These are phyloP conservation scores for Penicillium sp. DNA, from an alignment of 2,329 filamentous ascomycete species.

Conservation along the genomic window DNA sequence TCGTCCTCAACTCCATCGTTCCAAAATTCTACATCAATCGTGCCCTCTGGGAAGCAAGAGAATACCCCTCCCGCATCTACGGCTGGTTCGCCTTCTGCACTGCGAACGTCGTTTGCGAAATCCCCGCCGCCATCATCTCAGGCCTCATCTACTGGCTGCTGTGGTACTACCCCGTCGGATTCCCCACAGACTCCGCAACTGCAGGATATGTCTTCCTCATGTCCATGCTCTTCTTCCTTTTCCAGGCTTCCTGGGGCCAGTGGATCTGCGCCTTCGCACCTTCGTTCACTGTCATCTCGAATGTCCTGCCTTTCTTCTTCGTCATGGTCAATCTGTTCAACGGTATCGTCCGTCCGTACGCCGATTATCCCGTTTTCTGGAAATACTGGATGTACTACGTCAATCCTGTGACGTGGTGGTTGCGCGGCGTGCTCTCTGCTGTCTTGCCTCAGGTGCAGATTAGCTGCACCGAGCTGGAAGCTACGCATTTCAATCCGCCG, in stretches of 20 bases:
- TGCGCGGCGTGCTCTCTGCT: slow-evolving; percentile 64
- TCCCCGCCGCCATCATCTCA: slow-evolving; percentile 64
- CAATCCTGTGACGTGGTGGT: slow-evolving; percentile 68
- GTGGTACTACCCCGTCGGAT: slow-evolving; percentile 73
- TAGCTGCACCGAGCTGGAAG: slow-evolving; percentile 54
- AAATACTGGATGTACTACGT: slow-evolving; percentile 66
- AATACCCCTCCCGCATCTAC: slow-evolving; percentile 71
- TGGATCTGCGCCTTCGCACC: slow-evolving; percentile 83
- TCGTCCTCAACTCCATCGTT: slow-evolving; percentile 68
- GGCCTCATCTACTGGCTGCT: slow-evolving; percentile 66
- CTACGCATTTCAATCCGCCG: slow-evolving; percentile 63
- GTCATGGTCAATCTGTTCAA: slow-evolving; percentile 74
- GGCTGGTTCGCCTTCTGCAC: slow-evolving; percentile 73
- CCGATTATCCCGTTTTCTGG: slow-evolving; percentile 65
- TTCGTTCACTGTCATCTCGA: slow-evolving; percentile 72
- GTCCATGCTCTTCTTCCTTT: slow-evolving; percentile 72
- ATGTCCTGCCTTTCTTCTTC: slow-evolving; percentile 75
- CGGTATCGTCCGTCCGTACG: slow-evolving; percentile 68
- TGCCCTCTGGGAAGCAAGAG: slow-evolving; percentile 67
- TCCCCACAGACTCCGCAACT: slow-evolving; percentile 61
- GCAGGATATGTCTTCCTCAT: slow-evolving; percentile 76
- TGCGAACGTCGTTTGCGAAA: slow-evolving; percentile 67
- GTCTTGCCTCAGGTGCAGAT: slow-evolving; percentile 54
- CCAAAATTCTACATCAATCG: slow-evolving; percentile 76
- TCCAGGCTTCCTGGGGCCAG: slow-evolving; percentile 72